phyloP scores from a whole-genome alignment of 768 basidiomycete genomes.

The Psilocybe sp. region DNA sequence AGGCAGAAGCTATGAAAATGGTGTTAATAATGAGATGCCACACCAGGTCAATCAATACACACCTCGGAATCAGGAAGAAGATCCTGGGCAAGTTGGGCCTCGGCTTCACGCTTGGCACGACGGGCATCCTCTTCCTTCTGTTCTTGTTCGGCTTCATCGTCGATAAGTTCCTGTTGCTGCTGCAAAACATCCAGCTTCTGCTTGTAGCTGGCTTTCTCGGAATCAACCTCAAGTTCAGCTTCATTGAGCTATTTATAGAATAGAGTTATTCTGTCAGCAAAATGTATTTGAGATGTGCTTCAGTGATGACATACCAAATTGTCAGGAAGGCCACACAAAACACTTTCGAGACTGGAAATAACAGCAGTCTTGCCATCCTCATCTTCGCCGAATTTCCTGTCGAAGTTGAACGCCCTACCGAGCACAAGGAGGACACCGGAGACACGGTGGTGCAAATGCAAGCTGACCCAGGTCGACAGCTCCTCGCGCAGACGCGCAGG shows the following conservation, averaged over 20 bases:
- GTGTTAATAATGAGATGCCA: not conserved
- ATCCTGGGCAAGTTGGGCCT: conserved; percentile 75
- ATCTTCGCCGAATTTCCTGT: conserved; percentile 65
- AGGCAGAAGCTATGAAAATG: conserved; percentile 50
- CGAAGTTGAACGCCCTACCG: conserved; percentile 94
- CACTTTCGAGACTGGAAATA: conserved; percentile 81
- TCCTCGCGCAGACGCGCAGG: conserved; percentile 89
- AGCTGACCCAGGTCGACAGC: conserved; percentile 85
- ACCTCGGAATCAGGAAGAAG: conserved; percentile 90
- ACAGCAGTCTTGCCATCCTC: conserved; percentile 83
- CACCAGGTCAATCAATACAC: conserved; percentile 8
- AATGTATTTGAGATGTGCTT: not conserved
- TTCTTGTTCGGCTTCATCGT: conserved; percentile 98
- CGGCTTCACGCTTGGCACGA: conserved; percentile 78
- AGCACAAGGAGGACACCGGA: conserved; percentile 93
- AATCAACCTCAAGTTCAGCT: conserved; percentile 94
- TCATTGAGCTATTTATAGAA: conserved; percentile 74
- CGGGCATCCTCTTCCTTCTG: conserved; percentile 93
- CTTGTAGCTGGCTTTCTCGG: conserved; percentile 92
- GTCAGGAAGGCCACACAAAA: conserved; percentile 89
- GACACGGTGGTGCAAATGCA: conserved; percentile 88
- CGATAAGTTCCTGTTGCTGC: conserved; percentile 98
- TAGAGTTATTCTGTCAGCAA: not conserved
- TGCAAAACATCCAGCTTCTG: conserved; percentile 97
- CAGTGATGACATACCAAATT: conserved; percentile 65